phyloP scores from a whole-genome alignment of 306 rosid species.

The Abrus pulchellus region DNA sequence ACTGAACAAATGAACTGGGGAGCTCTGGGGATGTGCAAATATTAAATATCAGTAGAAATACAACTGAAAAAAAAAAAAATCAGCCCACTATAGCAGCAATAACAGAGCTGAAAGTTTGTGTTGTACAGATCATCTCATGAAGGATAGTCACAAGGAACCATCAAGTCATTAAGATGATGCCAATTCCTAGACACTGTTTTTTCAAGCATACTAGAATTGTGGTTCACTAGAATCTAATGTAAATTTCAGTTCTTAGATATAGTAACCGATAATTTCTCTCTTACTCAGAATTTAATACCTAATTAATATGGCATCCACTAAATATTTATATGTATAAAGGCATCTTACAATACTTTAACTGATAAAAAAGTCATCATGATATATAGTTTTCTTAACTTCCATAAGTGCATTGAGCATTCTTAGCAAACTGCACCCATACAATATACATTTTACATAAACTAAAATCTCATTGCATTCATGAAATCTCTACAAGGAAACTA shows the following conservation, averaged over 20 bases:
- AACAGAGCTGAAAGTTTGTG: not conserved
- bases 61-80: not conserved
- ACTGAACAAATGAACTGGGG: constrained; percentile 8
- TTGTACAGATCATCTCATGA: not conserved
- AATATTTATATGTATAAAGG: constrained; percentile 20
- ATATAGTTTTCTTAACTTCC: constrained; percentile 7
- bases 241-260: constrained; percentile 17
- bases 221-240: constrained; percentile 27
- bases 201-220: constrained; percentile 19
- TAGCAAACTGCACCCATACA: constrained; percentile 16
- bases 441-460: constrained; percentile 4
- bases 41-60: constrained; percentile 16
- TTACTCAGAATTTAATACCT: constrained; percentile 22
- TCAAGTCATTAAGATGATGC: constrained; percentile 21
- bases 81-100: not conserved
- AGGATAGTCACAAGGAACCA: constrained; percentile 17
- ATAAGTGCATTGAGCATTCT: not conserved
- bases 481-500: constrained; percentile 32
- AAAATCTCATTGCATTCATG: not conserved
- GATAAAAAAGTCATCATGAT: constrained; percentile 17
- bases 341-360: constrained; percentile 23
- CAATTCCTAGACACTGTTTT: constrained; percentile 4
- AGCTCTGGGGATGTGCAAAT: constrained; percentile 21
- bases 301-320: constrained; percentile 19
- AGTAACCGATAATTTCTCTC: not conserved